phyloP scores from a whole-genome alignment of 2,329 filamentous ascomycete species.

The Lecanoromycetidae sp. region DNA sequence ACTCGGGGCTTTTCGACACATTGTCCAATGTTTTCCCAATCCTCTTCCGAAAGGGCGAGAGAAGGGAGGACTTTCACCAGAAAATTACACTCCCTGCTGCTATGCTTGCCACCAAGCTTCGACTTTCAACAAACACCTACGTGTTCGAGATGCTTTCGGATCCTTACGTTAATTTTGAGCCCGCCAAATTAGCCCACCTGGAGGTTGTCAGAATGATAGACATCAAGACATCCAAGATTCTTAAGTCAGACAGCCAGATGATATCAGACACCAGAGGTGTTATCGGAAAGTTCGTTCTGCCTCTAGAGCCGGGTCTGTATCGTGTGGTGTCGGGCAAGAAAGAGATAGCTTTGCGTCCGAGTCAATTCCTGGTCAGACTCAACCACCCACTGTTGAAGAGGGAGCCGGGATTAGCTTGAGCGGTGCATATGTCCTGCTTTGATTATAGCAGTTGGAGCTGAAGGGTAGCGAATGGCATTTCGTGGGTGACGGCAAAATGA shows the following conservation, averaged over 20 bases:
- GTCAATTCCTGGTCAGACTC: background rate
- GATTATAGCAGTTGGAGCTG: too few species aligned
- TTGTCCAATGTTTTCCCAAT: slow-evolving; percentile 2
- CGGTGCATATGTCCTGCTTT: too few species aligned
- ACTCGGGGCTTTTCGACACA: background rate
- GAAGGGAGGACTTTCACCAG: background rate
- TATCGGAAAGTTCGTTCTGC: background rate
- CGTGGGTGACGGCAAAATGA: too few species aligned
- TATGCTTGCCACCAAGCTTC: slow-evolving; percentile 8
- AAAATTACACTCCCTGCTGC: slow-evolving; percentile 5
- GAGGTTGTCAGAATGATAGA: slow-evolving; percentile 2
- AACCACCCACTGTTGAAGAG: slow-evolving; percentile 2
- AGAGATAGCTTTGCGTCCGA: background rate
- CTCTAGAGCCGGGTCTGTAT: background rate
- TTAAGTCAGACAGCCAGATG: slow-evolving; percentile 4
- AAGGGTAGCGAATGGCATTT: too few species aligned
- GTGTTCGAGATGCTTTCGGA: background rate
- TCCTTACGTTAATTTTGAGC: background rate
- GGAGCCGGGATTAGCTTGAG: background rate
- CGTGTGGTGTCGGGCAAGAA: background rate
- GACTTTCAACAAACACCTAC: background rate
- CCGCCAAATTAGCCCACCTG: background rate
- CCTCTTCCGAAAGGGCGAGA: background rate
- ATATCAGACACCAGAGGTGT: background rate
- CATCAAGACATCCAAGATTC: background rate